These are phyloP conservation scores for Lichtheimia corymbifera DNA, from an alignment of 371 early-diverging fungal species.

Conservation along the genomic window DNA sequence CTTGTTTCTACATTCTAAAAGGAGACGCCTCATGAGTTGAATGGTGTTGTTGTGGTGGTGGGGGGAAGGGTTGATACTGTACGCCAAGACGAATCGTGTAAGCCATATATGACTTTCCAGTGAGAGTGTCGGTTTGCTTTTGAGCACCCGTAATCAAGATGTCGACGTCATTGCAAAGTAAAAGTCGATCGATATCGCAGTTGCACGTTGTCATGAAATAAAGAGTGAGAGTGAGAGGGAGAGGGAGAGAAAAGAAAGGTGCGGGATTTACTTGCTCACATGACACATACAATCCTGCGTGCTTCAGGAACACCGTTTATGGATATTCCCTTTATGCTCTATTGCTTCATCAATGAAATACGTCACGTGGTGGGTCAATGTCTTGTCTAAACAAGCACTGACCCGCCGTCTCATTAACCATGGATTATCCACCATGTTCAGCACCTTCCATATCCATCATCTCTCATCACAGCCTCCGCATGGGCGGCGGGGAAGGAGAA, in stretches of 20 bases:
- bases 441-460: constrained; percentile 5
- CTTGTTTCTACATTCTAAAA: constrained; percentile 34
- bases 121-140: constrained; percentile 33
- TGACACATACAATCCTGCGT: too few relatives aligned
- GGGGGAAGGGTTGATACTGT: constrained; percentile 3
- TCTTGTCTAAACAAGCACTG: too few relatives aligned
- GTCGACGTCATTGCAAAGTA: constrained; percentile 17
- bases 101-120: constrained; percentile 46
- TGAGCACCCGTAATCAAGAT: constrained; percentile 38
- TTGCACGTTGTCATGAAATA: constrained; percentile 9
- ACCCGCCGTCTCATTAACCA: background rate
- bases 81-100: constrained; percentile 58
- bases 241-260: too few relatives aligned
- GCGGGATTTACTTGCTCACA: too few relatives aligned
- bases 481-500: too few relatives aligned
- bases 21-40: background rate
- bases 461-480: too few relatives aligned
- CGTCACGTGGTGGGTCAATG: too few relatives aligned
- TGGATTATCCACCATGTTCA: too few relatives aligned
- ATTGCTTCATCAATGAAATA: too few relatives aligned
- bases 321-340: too few relatives aligned
- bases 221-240: too few relatives aligned
- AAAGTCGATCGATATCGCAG: constrained; percentile 26
- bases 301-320: too few relatives aligned
- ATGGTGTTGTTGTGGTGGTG: background rate